A percentile compares a stretch with the other conserved stretches of the same genome.
These are phyloP conservation scores for Lepiota brunneoincarnata DNA, from an alignment of 768 basidiomycete species.

Conservation along the genomic window DNA sequence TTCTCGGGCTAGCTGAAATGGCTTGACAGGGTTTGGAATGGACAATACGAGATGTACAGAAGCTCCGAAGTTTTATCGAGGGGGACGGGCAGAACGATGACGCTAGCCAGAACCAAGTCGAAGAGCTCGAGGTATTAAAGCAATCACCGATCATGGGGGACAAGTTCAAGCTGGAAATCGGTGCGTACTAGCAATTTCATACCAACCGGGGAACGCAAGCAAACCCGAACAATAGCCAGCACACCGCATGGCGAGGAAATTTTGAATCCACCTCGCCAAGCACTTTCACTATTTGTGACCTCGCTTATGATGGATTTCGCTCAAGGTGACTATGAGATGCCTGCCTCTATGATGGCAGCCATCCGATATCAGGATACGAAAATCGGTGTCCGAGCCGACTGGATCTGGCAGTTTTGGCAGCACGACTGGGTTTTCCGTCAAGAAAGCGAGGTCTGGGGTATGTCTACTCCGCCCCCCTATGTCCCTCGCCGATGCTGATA, in stretches of 20 bases:
- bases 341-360: slow-evolving; percentile 68
- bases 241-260: slow-evolving; percentile 20
- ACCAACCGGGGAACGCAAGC: slow-evolving; percentile 6
- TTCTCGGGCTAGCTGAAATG: neutral
- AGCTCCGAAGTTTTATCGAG: slow-evolving; percentile 59
- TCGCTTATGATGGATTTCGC: slow-evolving; percentile 61
- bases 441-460: slow-evolving; percentile 76
- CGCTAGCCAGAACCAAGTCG: slow-evolving; percentile 15
- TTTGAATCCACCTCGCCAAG: slow-evolving; percentile 26
- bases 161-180: slow-evolving; percentile 71
- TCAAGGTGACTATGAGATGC: slow-evolving; percentile 56
- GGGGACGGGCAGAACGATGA: slow-evolving; percentile 28
- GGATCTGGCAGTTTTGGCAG: slow-evolving; percentile 75
- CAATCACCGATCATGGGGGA: slow-evolving; percentile 68
- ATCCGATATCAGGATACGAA: slow-evolving; percentile 65
- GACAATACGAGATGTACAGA: slow-evolving; percentile 56
- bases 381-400: slow-evolving; percentile 61
- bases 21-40: slow-evolving; percentile 66
- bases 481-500: neutral
- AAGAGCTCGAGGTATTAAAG: slow-evolving; percentile 60
- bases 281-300: slow-evolving; percentile 64
- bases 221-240: slow-evolving; percentile 19
- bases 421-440: slow-evolving; percentile 68
- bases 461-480: slow-evolving; percentile 16
- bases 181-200: slow-evolving; percentile 28